Evolutionary conservation across 2,329 filamentous ascomycete species (phyloP), one percentile per base, ranked within the genome.

Genomic region (Aspergillus floridensis): DNA sequence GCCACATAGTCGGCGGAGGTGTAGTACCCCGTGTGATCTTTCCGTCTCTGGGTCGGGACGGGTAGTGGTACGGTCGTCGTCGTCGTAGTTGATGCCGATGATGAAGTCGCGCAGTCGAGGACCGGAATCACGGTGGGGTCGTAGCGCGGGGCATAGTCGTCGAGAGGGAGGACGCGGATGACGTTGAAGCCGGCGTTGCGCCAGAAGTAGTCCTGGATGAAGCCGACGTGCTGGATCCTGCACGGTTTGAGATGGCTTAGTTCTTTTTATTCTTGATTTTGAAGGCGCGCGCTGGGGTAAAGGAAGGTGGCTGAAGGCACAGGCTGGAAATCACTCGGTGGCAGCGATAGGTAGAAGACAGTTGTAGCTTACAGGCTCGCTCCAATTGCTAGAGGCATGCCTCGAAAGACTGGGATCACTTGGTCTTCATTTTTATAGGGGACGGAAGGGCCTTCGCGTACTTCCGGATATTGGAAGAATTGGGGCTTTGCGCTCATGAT

Each of bases 1-100:
- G 84, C 82, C 71, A 92, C 88, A 72, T 92, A 96, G 76, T 96
- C 91, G 12, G 84, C 82, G 24, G 87, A 84, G 3, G 89, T 89
- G 72, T 87, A 85, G 76, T 90, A 91, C 49, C 84, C 82, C 16
- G 52, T 56, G 7, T 62, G 59, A 10, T 65, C 67, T 50, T 67
- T 71, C 53, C 72, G 66, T 72, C 72, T 73, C 75, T 77, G 62
- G 63, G 74, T 57, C 46, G 70, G 60, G 75, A 51, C 60, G 7
- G 69, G 69, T 5, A 73, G 61, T 10, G 66, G 67, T 22, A 61
- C 61, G 10, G 63, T 48, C 22, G 35, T 58, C 26, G 58, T 46
- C 10, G 48, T n/a, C 14, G 22, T 22, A 22, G 22, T 29, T 29
- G 26, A 29, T 8, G 26, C 26, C 8, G 26, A 8, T 8, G 26